Base-by-base conservation (phyloP, 768 basidiomycete species). In the Amanita rubescens region DNA sequence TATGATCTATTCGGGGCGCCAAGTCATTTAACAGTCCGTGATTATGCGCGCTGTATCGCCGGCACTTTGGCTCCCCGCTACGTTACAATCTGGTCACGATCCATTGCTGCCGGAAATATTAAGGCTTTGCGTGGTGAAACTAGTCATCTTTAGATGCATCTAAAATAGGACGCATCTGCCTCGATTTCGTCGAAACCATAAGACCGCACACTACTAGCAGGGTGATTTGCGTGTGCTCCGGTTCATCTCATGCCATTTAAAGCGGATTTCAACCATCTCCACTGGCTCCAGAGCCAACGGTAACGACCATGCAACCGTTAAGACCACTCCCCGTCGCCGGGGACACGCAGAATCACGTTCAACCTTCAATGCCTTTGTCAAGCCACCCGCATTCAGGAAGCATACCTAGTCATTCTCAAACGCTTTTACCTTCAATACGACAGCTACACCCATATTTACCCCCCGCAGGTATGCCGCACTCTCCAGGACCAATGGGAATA, bases 401-500 rank as follows among this genome's bases (percentile, higher is more conserved):
- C 58, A 60, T 46, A 55, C 58, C 45, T 56, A 60, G 43, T 61
- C 66, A 57, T 53, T 45, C 53, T 27, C 70, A 69, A 34, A 69
- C 70, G 2, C 71, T 71, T 45, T 72, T 87, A 24, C 85, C 85
- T 3, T 80, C 85, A 47, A 87, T 88, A 61, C 80, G 80, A 48
- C 79, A 84, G 32, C 71, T 87, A 20, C 82, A 85, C 63, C 82
- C 81, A 25, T 81, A 80, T 66, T 75, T 84, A 19, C 77, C 79
- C 3, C 78, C 77, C n/a, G 69, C 82, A 7, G 71, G 72, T n/a
- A 62, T 70, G 55, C 57, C 65, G 8, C 67, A 67, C 27, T 19
- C 27, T 19, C 12, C 33, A 47, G 63, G 59, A 48, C 35, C 35
- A 58, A 27, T 45, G 43, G 25, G 53, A n/a, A 53, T 51, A 3